phyloP scores from a whole-genome alignment of 345 rosid species.

The Hevea brasiliensis region DNA sequence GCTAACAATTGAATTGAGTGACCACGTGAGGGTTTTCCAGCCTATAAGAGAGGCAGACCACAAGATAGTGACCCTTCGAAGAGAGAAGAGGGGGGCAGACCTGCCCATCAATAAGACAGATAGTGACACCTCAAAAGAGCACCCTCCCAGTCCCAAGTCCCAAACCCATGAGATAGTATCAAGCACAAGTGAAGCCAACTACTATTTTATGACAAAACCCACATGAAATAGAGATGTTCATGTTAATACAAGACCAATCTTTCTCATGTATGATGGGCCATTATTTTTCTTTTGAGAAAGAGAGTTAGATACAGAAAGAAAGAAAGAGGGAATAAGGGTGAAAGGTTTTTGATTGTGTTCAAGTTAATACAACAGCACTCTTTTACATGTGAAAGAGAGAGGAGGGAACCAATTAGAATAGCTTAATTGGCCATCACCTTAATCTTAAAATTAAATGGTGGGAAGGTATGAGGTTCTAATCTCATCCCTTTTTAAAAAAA shows the following conservation, averaged over 20 bases:
- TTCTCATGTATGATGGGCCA: constrained; percentile 46
- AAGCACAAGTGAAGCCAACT: constrained; percentile 29
- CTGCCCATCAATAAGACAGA: constrained; percentile 33
- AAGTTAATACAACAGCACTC: constrained; percentile 48
- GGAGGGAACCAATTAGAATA: too few species aligned
- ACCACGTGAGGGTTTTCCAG: constrained; percentile 13
- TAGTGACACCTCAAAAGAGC: constrained; percentile 47
- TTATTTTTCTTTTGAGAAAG: constrained; percentile 32
- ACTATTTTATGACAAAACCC: constrained; percentile 24
- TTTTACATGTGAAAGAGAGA: constrained; percentile 44
- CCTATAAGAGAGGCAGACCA: constrained; percentile 13
- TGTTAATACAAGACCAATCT: constrained; percentile 44
- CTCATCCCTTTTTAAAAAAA: too few species aligned
- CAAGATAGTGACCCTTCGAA: constrained; percentile 50
- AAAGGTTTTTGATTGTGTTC: constrained; percentile 16
- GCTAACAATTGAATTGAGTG: constrained; percentile 15
- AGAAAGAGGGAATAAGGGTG: too few species aligned
- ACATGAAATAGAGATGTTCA: constrained; percentile 22
- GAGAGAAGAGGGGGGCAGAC: constrained; percentile 19
- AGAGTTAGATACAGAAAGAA: too few species aligned
- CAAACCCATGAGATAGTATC: neutral
- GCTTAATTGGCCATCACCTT: too few species aligned
- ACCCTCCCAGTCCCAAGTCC: constrained; percentile 5
- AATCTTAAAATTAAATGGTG: too few species aligned
- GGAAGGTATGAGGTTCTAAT: too few species aligned